These are phyloP conservation scores for Santalum album DNA, from an alignment of 164 flowering plant species.

Conservation along the genomic window DNA sequence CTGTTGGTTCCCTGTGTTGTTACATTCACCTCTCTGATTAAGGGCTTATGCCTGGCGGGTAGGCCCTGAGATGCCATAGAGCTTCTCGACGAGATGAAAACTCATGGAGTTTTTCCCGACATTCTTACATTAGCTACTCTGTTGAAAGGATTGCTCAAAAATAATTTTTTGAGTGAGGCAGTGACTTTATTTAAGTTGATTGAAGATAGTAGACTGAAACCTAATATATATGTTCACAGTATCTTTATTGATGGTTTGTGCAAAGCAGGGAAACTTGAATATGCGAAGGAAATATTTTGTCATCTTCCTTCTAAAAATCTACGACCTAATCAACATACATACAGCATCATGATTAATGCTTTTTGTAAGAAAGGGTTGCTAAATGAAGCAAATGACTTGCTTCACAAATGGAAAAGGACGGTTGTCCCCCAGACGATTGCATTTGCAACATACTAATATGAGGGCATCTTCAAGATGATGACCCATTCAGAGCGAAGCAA, in stretches of 20 bases:
- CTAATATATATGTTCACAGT: slow-evolving; percentile 7
- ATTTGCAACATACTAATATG: slow-evolving; percentile 9
- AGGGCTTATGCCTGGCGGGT: slow-evolving; percentile 5
- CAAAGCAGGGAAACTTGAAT: slow-evolving; percentile 5
- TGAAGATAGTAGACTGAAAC: slow-evolving; percentile 2
- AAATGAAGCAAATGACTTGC: slow-evolving; percentile 10
- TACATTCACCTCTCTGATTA: slow-evolving; percentile 9
- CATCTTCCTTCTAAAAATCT: slow-evolving; percentile 8
- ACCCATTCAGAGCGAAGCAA: neutral
- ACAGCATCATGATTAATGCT: slow-evolving; percentile 15
- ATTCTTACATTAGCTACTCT: neutral
- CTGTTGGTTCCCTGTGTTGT: slow-evolving; percentile 7
- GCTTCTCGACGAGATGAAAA: slow-evolving; percentile 13
- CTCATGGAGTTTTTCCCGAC: neutral
- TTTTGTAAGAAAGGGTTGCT: too few relatives aligned
- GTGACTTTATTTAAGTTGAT: slow-evolving; percentile 7
- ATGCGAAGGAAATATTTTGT: slow-evolving; percentile 11
- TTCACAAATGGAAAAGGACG: slow-evolving; percentile 15
- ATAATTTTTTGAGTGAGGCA: slow-evolving; percentile 14
- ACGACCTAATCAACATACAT: slow-evolving; percentile 9
- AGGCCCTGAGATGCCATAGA: slow-evolving; percentile 5
- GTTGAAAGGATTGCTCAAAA: slow-evolving; percentile 15
- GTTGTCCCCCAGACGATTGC: slow-evolving; percentile 9
- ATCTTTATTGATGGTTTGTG: slow-evolving; percentile 14
- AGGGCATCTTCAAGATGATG: slow-evolving; percentile 7